Percentiles rank a stretch among this genome's conserved stretches.
Conservation (phyloP, 2,329 filamentous ascomycete species). For the Alternaria arbusti region DNA sequence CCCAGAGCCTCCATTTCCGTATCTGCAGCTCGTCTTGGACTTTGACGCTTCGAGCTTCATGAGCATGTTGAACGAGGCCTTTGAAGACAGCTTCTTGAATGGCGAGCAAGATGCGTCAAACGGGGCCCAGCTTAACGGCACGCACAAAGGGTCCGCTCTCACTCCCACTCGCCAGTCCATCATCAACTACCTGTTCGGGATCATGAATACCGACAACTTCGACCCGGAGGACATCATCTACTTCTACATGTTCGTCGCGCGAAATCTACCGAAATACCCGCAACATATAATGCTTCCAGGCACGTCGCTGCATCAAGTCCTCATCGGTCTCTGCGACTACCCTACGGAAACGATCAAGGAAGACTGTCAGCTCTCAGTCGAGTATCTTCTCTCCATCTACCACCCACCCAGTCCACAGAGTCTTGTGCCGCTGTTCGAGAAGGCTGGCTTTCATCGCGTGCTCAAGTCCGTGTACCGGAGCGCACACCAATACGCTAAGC, state of each 20-base stretch:
- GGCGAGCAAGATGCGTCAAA: conserved; percentile 71
- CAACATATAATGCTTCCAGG: conserved; percentile 93
- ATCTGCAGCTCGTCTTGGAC: conserved; percentile 80
- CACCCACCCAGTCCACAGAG: conserved; percentile 81
- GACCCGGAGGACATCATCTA: conserved; percentile 85
- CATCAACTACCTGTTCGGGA: conserved; percentile 85
- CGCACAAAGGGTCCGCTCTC: conserved; percentile 37
- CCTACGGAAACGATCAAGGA: conserved; percentile 81
- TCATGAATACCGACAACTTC: conserved; percentile 83
- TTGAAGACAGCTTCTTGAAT: conserved; percentile 93
- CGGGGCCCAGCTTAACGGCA: conserved; percentile 61
- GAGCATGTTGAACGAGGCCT: conserved; percentile 95
- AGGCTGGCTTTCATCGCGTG: conserved; percentile 87
- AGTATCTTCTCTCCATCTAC: conserved; percentile 93
- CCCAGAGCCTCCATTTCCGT: conserved; percentile 79
- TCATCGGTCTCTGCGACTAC: conserved; percentile 83
- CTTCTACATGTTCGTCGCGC: conserved; percentile 96
- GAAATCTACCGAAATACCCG: conserved; percentile 94
- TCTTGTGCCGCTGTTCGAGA: conserved; percentile 77
- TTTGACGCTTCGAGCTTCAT: conserved; percentile 93
- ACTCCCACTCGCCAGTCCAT: conserved; percentile 86
- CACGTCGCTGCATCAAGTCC: conserved; percentile 79
- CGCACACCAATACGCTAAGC: conserved; percentile 78
- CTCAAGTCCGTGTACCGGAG: conserved; percentile 85
- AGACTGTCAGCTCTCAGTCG: conserved; percentile 94